Conservation (phyloP, 805 yeast species). For the Hanseniaspora clermontiae region DNA sequence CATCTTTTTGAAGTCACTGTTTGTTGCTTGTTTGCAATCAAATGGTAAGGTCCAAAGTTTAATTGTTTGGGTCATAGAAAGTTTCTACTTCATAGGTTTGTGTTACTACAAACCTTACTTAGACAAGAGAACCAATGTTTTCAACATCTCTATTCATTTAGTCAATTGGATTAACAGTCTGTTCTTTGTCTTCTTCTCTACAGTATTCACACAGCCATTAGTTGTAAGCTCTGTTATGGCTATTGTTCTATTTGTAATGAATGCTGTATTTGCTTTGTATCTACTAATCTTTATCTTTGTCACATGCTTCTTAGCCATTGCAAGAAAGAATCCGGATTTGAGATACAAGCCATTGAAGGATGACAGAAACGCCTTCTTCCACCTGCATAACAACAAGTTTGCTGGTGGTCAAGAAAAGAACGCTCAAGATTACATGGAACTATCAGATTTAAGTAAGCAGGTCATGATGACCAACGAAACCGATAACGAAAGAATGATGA, state of each 20-base stretch:
- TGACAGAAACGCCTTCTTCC: constrained; percentile 91
- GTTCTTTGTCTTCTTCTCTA: constrained; percentile 79
- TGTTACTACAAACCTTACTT: constrained; percentile 75
- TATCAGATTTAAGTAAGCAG: constrained; percentile 28
- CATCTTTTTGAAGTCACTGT: constrained; percentile 58
- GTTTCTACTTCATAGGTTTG: constrained; percentile 50
- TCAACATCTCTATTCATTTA: constrained; percentile 74
- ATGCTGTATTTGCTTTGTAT: constrained; percentile 77
- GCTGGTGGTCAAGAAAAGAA: constrained; percentile 17
- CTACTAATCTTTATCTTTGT: constrained; percentile 75
- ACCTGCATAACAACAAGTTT: constrained; percentile 38
- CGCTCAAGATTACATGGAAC: constrained; percentile 22
- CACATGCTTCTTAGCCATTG: constrained; percentile 70
- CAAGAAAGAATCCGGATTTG: constrained; percentile 86
- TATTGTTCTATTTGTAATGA: constrained; percentile 72
- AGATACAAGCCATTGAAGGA: constrained; percentile 94
- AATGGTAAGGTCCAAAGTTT: constrained; percentile 76
- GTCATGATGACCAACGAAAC: constrained; percentile 29
- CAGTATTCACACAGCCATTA: constrained; percentile 68
- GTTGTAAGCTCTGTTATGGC: constrained; percentile 90
- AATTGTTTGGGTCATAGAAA: constrained; percentile 61
- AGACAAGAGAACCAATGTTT: constrained; percentile 90
- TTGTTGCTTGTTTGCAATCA: constrained; percentile 74
- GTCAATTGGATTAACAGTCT: constrained; percentile 72
- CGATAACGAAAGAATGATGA: constrained; percentile 21